Conservation (phyloP, 2,329 filamentous ascomycete species). For the Penicillium thymicola region DNA sequence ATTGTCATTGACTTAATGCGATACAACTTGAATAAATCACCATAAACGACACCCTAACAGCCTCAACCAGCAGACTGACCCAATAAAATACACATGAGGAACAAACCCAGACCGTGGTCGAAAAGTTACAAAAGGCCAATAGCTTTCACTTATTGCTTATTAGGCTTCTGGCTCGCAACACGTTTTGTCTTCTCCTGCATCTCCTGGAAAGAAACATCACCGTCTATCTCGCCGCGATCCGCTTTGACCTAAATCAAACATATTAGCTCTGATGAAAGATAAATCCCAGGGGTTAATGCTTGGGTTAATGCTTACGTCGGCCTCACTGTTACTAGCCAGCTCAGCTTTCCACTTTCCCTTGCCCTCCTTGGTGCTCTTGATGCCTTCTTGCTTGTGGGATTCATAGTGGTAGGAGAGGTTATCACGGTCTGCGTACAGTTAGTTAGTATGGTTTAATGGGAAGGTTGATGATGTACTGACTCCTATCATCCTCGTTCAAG, state of each 20-base stretch:
- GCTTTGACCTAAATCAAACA: slow-evolving; percentile 50
- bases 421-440: slow-evolving; percentile 38
- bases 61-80: background rate
- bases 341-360: slow-evolving; percentile 73
- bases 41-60: background rate
- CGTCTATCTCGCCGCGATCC: slow-evolving; percentile 51
- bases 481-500: slow-evolving; percentile 37
- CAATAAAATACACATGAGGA: background rate
- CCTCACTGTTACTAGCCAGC: slow-evolving; percentile 75
- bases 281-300: slow-evolving; percentile 17
- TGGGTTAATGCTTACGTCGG: slow-evolving; percentile 53
- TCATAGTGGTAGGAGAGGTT: slow-evolving; percentile 46
- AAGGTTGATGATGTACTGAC: slow-evolving; percentile 20
- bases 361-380: slow-evolving; percentile 53
- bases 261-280: background rate
- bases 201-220: slow-evolving; percentile 43
- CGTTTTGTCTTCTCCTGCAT: slow-evolving; percentile 61
- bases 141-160: slow-evolving; percentile 3
- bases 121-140: background rate
- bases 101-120: background rate
- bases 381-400: slow-evolving; percentile 60
- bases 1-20: background rate
- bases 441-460: too few relatives aligned
- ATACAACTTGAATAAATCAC: background rate
- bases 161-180: slow-evolving; percentile 15